These are phyloP conservation scores for Hypoxylon rubiginosum DNA, from an alignment of 2,329 filamentous ascomycete species.

Conservation along the genomic window DNA sequence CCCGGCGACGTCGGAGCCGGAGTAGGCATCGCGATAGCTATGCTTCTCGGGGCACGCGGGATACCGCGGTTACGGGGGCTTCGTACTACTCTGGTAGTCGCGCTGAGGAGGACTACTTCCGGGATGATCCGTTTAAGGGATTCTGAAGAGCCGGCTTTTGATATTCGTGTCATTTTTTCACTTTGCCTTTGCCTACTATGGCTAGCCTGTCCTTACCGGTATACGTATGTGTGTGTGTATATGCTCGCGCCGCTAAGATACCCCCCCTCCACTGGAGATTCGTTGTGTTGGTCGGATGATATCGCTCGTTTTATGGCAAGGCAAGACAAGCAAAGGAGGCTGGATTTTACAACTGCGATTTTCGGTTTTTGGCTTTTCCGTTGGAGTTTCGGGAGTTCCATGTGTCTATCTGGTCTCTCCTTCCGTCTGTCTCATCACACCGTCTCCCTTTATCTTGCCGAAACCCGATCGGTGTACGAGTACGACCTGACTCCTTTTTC, in stretches of 20 bases:
- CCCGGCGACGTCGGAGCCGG: constrained; percentile 65
- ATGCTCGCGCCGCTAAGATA: constrained; percentile 31
- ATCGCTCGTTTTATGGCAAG: constrained; percentile 15
- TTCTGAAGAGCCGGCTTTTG: constrained; percentile 58
- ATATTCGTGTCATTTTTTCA: background rate
- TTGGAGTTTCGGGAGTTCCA: constrained; percentile 24
- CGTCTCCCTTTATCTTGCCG: constrained; percentile 5
- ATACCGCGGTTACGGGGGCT: constrained; percentile 63
- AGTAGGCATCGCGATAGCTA: constrained; percentile 68
- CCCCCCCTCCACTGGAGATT: constrained; percentile 32
- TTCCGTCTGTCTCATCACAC: constrained; percentile 8
- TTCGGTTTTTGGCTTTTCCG: constrained; percentile 13
- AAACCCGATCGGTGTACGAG: constrained; percentile 38
- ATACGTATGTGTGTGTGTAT: constrained; percentile 13
- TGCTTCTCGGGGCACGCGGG: constrained; percentile 59
- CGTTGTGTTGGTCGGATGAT: constrained; percentile 17
- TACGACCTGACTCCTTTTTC: constrained; percentile 30
- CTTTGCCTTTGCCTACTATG: no score
- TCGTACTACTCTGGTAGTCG: constrained; percentile 63
- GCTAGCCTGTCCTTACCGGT: constrained; percentile 10
- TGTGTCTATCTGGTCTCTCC: constrained; percentile 23
- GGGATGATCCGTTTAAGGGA: constrained; percentile 73
- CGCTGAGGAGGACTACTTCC: constrained; percentile 69
- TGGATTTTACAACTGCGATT: constrained; percentile 6
- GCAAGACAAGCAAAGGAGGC: constrained; percentile 10